These are phyloP conservation scores for Akanthomyces uredinophilus DNA, from an alignment of 2,329 filamentous ascomycete species.

Conservation along the genomic window DNA sequence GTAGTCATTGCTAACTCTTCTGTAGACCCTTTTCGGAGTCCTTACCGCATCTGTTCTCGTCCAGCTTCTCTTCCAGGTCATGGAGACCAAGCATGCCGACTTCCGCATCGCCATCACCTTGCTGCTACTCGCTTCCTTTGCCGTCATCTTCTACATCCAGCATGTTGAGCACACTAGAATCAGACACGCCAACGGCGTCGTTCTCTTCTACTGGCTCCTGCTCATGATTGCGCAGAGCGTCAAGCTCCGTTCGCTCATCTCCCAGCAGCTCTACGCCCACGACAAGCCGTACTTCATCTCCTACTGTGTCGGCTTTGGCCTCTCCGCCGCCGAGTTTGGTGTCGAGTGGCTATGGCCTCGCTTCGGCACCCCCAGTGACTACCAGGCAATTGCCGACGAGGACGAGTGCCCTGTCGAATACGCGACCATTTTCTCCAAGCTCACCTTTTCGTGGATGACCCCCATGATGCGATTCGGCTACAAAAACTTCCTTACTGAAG, in stretches of 20 bases:
- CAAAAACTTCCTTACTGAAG: slow-evolving; percentile 83
- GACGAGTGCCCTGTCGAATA: slow-evolving; percentile 75
- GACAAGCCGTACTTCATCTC: slow-evolving; percentile 71
- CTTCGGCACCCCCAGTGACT: slow-evolving; percentile 50
- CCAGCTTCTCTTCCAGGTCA: slow-evolving; percentile 71
- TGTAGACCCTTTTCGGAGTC: slow-evolving; percentile 54
- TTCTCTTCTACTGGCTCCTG: slow-evolving; percentile 88
- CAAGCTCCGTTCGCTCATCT: slow-evolving; percentile 80
- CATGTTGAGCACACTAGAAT: slow-evolving; percentile 81
- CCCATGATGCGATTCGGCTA: slow-evolving; percentile 96
- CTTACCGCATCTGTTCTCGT: slow-evolving; percentile 63
- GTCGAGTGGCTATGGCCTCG: slow-evolving; percentile 88
- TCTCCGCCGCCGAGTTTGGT: slow-evolving; percentile 65
- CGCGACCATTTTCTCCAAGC: slow-evolving; percentile 84
- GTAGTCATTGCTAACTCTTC: slow-evolving; percentile 15
- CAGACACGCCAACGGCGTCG: slow-evolving; percentile 79
- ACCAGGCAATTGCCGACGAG: slow-evolving; percentile 53
- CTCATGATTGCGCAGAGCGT: slow-evolving; percentile 72
- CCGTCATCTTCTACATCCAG: slow-evolving; percentile 72
- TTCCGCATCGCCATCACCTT: slow-evolving; percentile 82
- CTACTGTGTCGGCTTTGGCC: slow-evolving; percentile 66
- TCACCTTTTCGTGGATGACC: slow-evolving; percentile 99
- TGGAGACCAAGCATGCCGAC: slow-evolving; percentile 59
- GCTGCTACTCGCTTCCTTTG: slow-evolving; percentile 65
- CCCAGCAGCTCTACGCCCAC: slow-evolving; percentile 64